Evolutionary conservation across 1,139 yeast species (phyloP).

Genomic region (Hanseniaspora uvarum): DNA sequence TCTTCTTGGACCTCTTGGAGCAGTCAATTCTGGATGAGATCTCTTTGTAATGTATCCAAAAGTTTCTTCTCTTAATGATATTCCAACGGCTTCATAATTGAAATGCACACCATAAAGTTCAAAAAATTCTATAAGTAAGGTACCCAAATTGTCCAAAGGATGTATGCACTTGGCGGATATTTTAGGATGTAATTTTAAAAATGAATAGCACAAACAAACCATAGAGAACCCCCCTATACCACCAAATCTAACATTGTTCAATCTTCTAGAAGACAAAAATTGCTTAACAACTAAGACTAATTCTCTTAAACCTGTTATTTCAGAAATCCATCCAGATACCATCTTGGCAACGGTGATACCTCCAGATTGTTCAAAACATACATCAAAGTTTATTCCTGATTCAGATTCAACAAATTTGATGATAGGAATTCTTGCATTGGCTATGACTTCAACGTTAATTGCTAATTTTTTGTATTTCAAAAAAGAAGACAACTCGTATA

Average conservation of each 20-base stretch:
- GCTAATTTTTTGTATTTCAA: slow-evolving; percentile 58
- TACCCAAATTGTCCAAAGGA: slow-evolving; percentile 71
- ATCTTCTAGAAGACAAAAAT: slow-evolving; percentile 64
- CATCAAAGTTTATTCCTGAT: slow-evolving; percentile 70
- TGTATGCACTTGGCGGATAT: slow-evolving; percentile 56
- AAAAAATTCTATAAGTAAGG: slow-evolving; percentile 79
- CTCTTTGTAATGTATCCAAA: slow-evolving; percentile 46
- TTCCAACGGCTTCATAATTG: slow-evolving; percentile 69
- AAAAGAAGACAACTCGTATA: slow-evolving; percentile 67
- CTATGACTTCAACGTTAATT: slow-evolving; percentile 69
- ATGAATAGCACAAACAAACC: slow-evolving; percentile 76
- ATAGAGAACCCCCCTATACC: slow-evolving; percentile 94
- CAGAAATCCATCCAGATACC: slow-evolving; percentile 63
- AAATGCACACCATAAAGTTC: slow-evolving; percentile 91
- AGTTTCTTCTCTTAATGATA: slow-evolving; percentile 45
- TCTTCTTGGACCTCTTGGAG: slow-evolving; percentile 18
- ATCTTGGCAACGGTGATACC: slow-evolving; percentile 79
- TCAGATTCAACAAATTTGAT: slow-evolving; percentile 76
- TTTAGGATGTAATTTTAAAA: slow-evolving; percentile 71
- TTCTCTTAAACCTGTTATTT: slow-evolving; percentile 75
- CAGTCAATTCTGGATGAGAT: slow-evolving; percentile 44
- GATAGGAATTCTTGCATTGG: slow-evolving; percentile 90
- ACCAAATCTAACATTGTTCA: slow-evolving; percentile 90
- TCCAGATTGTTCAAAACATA: slow-evolving; percentile 80
- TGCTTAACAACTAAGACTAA: slow-evolving; percentile 78